phyloP scores from a whole-genome alignment of 192 early-diverging fungal species.

The Lunasporangiospora selenospora region DNA sequence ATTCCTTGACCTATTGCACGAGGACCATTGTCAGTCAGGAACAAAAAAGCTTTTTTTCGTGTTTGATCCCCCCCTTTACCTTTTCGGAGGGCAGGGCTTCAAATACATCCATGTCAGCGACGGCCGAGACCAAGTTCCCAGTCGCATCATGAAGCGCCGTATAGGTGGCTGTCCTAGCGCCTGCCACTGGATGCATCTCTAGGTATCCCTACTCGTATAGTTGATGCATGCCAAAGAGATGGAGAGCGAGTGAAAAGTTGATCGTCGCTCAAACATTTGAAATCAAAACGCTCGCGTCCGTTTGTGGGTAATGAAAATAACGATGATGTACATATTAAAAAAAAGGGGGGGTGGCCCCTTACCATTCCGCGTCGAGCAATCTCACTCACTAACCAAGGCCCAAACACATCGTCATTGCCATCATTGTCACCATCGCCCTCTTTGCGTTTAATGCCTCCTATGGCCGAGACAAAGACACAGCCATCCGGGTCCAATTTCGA shows the following conservation, averaged over 20 bases:
- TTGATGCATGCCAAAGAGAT: background rate
- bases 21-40: background rate
- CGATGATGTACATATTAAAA: background rate
- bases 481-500: conserved; percentile 63
- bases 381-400: conserved; percentile 57
- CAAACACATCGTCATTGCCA: conserved; percentile 65
- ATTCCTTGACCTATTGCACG: conserved; percentile 36
- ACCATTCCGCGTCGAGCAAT: conserved; percentile 67
- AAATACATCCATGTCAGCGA: conserved; percentile 95
- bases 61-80: conserved; percentile 34
- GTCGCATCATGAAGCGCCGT: conserved; percentile 74
- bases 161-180: conserved; percentile 76
- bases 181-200: conserved; percentile 31
- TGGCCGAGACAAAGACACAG: conserved; percentile 66
- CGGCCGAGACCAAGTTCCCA: conserved; percentile 80
- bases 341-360: conserved; percentile 11
- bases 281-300: too few species aligned
- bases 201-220: conserved; percentile 31
- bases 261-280: background rate
- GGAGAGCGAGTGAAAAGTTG: background rate
- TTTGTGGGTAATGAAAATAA: conserved; percentile 11
- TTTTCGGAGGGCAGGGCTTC: conserved; percentile 48
- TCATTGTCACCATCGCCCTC: background rate
- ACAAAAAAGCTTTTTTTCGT: background rate
- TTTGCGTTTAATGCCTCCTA: conserved; percentile 56